phyloP scores from a whole-genome alignment of 1,139 yeast genomes.

The Scheffersomyces stambukii region DNA sequence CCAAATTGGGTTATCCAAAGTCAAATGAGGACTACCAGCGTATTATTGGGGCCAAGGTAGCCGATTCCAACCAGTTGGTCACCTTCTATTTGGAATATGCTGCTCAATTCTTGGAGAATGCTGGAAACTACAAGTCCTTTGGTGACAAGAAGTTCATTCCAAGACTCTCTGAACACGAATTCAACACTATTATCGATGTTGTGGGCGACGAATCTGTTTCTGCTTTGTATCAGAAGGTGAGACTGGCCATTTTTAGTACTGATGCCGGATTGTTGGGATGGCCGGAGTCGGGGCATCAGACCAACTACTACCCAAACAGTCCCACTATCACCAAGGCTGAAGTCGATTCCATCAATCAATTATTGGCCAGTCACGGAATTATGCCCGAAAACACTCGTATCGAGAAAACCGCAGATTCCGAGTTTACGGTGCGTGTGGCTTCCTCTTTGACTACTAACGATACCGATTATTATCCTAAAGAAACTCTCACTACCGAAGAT shows the following conservation, averaged over 20 bases:
- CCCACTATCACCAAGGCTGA: conserved; percentile 53
- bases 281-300: conserved; percentile 70
- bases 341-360: conserved; percentile 60
- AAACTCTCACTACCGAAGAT: conserved; percentile 21
- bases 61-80: conserved; percentile 28
- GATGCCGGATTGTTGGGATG: conserved; percentile 63
- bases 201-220: conserved; percentile 33
- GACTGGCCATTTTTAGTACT: conserved; percentile 49
- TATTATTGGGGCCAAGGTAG: no score
- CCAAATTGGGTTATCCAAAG: conserved; percentile 42
- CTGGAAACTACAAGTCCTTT: conserved; percentile 85
- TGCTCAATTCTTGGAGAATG: conserved; percentile 72
- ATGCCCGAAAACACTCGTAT: conserved; percentile 85
- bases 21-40: conserved; percentile 38
- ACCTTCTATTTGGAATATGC: conserved; percentile 67
- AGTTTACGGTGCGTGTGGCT: conserved; percentile 59
- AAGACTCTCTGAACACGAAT: conserved; percentile 42
- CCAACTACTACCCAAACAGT: conserved; percentile 63
- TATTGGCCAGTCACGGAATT: conserved; percentile 57
- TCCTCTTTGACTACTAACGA: conserved; percentile 46
- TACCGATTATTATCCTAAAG: conserved; percentile 38
- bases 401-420: conserved; percentile 40
- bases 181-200: conserved; percentile 44
- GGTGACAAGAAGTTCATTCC: conserved; percentile 89
- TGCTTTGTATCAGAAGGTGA: conserved; percentile 40